phyloP scores from a whole-genome alignment of 1,139 yeast genomes.

The Debaryomyces fabryi region DNA sequence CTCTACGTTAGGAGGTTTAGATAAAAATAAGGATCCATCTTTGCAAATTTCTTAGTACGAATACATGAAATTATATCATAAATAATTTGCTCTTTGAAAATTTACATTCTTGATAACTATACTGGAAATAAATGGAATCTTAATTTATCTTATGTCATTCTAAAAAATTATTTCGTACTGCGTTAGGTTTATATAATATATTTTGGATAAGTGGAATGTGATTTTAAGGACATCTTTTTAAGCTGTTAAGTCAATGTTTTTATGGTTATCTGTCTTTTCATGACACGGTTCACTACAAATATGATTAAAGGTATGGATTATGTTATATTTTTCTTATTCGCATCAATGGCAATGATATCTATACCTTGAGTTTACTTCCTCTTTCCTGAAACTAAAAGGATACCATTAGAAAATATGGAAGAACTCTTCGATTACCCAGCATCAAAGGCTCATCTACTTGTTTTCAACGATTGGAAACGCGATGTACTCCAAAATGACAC shows the following conservation, averaged over 20 bases:
- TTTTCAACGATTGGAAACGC: not conserved
- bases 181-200: too few relatives aligned
- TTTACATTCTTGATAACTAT: too few relatives aligned
- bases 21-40: too few relatives aligned
- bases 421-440: conserved; percentile 41
- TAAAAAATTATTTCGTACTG: too few relatives aligned
- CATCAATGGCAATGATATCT: conserved; percentile 36
- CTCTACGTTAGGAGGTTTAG: too few relatives aligned
- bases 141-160: too few relatives aligned
- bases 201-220: too few relatives aligned
- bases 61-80: too few relatives aligned
- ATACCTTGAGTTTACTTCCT: conserved; percentile 33
- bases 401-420: conserved; percentile 47
- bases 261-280: conserved; percentile 55
- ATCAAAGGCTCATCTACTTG: conserved; percentile 23
- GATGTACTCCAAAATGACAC: not conserved
- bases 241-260: conserved; percentile 45
- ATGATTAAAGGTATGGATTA: conserved; percentile 44
- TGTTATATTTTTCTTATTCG: conserved; percentile 49
- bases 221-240: conserved; percentile 46
- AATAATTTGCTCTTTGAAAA: too few relatives aligned
- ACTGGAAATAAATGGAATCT: too few relatives aligned
- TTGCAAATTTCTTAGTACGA: too few relatives aligned
- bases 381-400: conserved; percentile 49
- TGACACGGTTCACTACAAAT: conserved; percentile 48